These are phyloP conservation scores for Zymoseptoria passerinii DNA, from an alignment of 2,329 filamentous ascomycete species.

Conservation along the genomic window DNA sequence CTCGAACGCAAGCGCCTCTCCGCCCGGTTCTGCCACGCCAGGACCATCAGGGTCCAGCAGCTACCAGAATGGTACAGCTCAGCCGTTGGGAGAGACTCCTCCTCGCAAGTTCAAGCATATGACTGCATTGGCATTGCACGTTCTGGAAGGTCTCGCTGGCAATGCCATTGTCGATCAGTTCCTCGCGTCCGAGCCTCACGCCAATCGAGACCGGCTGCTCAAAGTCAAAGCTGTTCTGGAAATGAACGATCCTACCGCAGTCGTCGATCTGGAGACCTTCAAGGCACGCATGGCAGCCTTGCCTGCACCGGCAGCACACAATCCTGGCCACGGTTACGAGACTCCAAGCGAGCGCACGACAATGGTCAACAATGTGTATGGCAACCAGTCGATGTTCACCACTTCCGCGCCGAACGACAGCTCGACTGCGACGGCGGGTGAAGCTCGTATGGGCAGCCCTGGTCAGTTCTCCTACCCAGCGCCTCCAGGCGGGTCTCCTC, in stretches of 20 bases:
- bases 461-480: slow-evolving; percentile 17
- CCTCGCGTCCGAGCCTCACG: slow-evolving; percentile 21
- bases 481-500: slow-evolving; percentile 11
- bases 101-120: slow-evolving; percentile 13
- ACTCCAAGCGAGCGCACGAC: slow-evolving; percentile 13
- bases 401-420: slow-evolving; percentile 13
- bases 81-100: background rate
- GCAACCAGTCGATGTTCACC: slow-evolving; percentile 24
- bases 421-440: slow-evolving; percentile 7
- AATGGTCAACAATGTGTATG: slow-evolving; percentile 16
- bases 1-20: slow-evolving; percentile 22
- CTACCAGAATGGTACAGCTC: background rate
- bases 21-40: slow-evolving; percentile 17
- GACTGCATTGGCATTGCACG: slow-evolving; percentile 23
- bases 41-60: slow-evolving; percentile 1
- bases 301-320: slow-evolving; percentile 18
- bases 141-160: slow-evolving; percentile 18
- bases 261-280: slow-evolving; percentile 16
- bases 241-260: slow-evolving; percentile 12
- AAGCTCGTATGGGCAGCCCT: slow-evolving; percentile 22
- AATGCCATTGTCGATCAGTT: slow-evolving; percentile 22
- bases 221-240: slow-evolving; percentile 20
- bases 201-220: slow-evolving; percentile 20
- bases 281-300: slow-evolving; percentile 17
- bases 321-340: slow-evolving; percentile 12